Conservation (phyloP, 495 filamentous ascomycete species). For the Penicillium atrosanguineum region DNA sequence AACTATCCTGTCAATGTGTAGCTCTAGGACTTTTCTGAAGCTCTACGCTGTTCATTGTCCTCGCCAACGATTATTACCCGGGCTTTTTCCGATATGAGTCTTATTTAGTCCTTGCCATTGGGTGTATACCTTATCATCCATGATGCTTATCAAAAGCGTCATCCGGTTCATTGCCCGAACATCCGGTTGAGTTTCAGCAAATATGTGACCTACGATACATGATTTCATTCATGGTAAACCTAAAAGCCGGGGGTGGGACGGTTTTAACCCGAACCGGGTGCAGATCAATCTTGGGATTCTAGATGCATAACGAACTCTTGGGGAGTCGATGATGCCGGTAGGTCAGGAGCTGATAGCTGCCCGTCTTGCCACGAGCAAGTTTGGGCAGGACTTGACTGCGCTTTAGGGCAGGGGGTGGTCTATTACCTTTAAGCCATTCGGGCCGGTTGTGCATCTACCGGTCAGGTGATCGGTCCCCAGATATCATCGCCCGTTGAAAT, state of each 20-base stretch:
- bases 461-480: constrained; percentile 25
- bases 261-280: constrained; percentile 7
- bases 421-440: constrained; percentile 23
- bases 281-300: constrained; percentile 6
- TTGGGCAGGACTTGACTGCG: neutral
- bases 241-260: constrained; percentile 9
- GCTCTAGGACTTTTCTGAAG: neutral
- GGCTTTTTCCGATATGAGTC: neutral
- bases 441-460: constrained; percentile 17
- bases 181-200: neutral
- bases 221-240: constrained; percentile 2
- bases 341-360: constrained; percentile 1
- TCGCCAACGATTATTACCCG: neutral
- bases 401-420: constrained; percentile 6
- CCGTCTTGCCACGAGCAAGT: constrained; percentile 4
- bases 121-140: neutral
- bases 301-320: constrained; percentile 1
- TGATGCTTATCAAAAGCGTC: neutral
- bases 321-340: neutral
- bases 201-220: neutral
- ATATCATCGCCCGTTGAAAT: constrained; percentile 18
- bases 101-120: neutral
- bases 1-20: neutral
- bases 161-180: neutral
- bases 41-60: neutral